These are phyloP conservation scores for Forsythia viridissima DNA, from an alignment of 257 asterid species.

Conservation along the genomic window DNA sequence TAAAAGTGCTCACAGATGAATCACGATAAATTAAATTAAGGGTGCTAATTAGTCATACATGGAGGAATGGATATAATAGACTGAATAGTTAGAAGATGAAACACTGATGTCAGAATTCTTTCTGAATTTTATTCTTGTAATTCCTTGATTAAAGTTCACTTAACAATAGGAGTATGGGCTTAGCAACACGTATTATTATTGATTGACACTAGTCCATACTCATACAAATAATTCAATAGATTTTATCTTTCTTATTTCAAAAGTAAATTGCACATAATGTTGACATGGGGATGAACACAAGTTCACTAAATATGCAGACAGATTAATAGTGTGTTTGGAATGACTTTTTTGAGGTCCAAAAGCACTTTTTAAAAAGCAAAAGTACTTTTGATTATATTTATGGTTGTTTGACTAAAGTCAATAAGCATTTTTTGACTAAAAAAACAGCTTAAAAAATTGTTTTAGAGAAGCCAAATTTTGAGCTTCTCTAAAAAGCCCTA, in stretches of 20 bases:
- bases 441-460: too few relatives aligned
- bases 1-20: not conserved
- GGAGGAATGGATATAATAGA: not conserved
- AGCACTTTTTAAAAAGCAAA: too few relatives aligned
- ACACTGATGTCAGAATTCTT: not conserved
- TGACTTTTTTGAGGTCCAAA: too few relatives aligned
- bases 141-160: not conserved
- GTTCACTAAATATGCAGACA: not conserved
- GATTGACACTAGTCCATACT: not conserved
- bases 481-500: too few relatives aligned
- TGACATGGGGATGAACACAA: not conserved
- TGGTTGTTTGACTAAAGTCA: too few relatives aligned
- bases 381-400: too few relatives aligned
- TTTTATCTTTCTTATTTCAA: not conserved
- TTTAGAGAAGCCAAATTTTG: too few relatives aligned
- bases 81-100: not conserved
- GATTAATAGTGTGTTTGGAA: too few relatives aligned
- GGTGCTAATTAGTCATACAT: not conserved
- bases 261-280: not conserved
- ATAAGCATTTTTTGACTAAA: too few relatives aligned
- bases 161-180: not conserved
- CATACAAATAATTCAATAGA: not conserved
- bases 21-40: not conserved
- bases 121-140: slow-evolving; percentile 7
- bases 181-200: not conserved